Percentiles rank a stretch among this genome's conserved stretches.
Evolutionary conservation across 495 filamentous ascomycete species (phyloP).

Genomic region (Penicillium antarcticum): DNA sequence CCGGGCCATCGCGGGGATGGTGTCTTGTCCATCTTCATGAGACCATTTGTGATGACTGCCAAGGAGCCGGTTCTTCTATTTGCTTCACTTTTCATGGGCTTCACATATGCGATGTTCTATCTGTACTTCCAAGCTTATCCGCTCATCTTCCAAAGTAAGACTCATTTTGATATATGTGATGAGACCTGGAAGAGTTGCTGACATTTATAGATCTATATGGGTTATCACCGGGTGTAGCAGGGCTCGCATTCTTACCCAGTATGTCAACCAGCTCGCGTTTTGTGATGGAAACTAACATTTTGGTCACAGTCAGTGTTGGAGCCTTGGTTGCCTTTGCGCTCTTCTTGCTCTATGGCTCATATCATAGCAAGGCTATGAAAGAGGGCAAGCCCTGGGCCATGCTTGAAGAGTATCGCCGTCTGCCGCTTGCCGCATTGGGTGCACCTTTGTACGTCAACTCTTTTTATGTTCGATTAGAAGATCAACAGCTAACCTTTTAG

Average conservation of each 20-base stretch:
- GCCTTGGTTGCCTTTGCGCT: slow-evolving; percentile 3
- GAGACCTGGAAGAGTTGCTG: too few species aligned
- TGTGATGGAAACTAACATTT: background rate
- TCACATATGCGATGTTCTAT: slow-evolving; percentile 61
- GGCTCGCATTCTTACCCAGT: slow-evolving; percentile 35
- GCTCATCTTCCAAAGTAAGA: slow-evolving; percentile 48
- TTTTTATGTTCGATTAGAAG: too few species aligned
- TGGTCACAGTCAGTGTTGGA: background rate
- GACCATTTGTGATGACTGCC: slow-evolving; percentile 37
- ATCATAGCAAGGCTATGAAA: slow-evolving; percentile 19
- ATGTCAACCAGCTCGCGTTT: background rate
- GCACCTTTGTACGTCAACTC: slow-evolving; percentile 54
- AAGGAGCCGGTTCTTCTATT: slow-evolving; percentile 44
- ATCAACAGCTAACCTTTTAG: too few species aligned
- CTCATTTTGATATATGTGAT: too few species aligned
- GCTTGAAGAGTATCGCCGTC: slow-evolving; percentile 55
- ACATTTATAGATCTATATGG: slow-evolving; percentile 42
- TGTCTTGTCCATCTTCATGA: background rate
- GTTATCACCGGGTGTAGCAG: slow-evolving; percentile 30
- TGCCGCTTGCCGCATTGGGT: slow-evolving; percentile 62
- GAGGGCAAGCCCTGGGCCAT: slow-evolving; percentile 14
- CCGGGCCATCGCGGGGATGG: background rate
- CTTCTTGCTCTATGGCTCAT: slow-evolving; percentile 21
- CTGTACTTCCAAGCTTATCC: slow-evolving; percentile 60
- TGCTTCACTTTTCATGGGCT: slow-evolving; percentile 52